Percentiles rank a stretch among this genome's conserved stretches.
Evolutionary conservation across 1,139 yeast species (phyloP).

Genomic region (Yamadazyma sp.): DNA sequence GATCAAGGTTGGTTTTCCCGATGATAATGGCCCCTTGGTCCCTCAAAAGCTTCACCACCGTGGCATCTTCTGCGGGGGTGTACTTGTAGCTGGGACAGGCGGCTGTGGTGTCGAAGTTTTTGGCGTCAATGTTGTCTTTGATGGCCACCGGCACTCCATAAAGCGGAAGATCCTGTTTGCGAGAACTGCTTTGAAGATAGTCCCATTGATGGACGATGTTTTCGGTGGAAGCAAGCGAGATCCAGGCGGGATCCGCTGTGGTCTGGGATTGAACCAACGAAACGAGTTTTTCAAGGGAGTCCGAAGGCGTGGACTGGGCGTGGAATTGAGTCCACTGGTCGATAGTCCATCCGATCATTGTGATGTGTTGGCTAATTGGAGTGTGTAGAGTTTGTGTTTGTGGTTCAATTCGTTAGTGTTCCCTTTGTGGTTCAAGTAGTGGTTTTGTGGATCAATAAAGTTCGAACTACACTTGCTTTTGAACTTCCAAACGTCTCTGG

Average conservation of each 20-base stretch:
- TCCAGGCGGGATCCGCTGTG: conserved; percentile 82
- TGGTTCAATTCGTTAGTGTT: neutral
- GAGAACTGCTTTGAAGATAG: conserved; percentile 60
- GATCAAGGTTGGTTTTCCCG: conserved; percentile 93
- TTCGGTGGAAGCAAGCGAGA: conserved; percentile 64
- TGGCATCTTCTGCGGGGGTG: conserved; percentile 67
- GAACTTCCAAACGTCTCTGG: too few species aligned
- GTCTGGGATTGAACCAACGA: conserved; percentile 49
- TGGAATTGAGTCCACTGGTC: conserved; percentile 73
- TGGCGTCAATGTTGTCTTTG: conserved; percentile 91
- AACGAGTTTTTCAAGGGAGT: conserved; percentile 53
- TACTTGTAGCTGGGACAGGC: conserved; percentile 87
- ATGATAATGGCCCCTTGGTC: conserved; percentile 86
- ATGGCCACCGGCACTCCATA: conserved; percentile 95
- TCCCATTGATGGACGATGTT: conserved; percentile 76
- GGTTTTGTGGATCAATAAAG: too few species aligned
- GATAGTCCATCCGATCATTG: conserved; percentile 40
- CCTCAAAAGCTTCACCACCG: conserved; percentile 67
- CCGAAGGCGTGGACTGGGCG: conserved; percentile 57
- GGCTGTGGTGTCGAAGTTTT: conserved; percentile 83
- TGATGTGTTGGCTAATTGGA: neutral
- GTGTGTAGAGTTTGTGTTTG: neutral
- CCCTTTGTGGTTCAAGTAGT: neutral
- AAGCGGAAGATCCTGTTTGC: conserved; percentile 55
- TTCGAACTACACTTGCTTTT: too few species aligned